These are phyloP conservation scores for Corinectria fuckeliana DNA, from an alignment of 2,329 filamentous ascomycete genomes.

Conservation along the genomic window DNA sequence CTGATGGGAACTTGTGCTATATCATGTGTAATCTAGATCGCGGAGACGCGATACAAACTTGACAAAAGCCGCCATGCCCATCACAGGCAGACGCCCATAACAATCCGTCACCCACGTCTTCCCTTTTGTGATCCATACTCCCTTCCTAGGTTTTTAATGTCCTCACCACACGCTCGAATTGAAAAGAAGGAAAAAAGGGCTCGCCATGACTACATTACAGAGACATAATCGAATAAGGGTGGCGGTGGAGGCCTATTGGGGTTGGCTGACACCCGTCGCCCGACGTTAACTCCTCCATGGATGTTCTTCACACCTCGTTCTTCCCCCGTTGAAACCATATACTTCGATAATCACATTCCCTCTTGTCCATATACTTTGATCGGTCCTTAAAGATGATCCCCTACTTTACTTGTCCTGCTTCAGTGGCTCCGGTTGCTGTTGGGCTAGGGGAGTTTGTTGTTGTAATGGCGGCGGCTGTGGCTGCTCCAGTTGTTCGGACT, in stretches of 20 bases:
- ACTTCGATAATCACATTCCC: slow-evolving; percentile 12
- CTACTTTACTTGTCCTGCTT: slow-evolving; percentile 16
- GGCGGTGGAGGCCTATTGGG: slow-evolving; percentile 5
- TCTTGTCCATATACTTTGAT: slow-evolving; percentile 1
- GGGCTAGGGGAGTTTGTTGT: slow-evolving; percentile 4
- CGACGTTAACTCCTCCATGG: slow-evolving; percentile 20
- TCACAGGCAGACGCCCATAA: not conserved
- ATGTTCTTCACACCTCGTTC: slow-evolving; percentile 18
- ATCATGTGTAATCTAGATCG: slow-evolving; percentile 5
- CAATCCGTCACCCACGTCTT: slow-evolving; percentile 13
- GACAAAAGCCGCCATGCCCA: not conserved
- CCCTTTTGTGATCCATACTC: slow-evolving; percentile 32
- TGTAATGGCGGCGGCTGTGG: slow-evolving; percentile 8
- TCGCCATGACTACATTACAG: slow-evolving; percentile 34
- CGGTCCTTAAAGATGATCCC: slow-evolving; percentile 1
- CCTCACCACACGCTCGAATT: slow-evolving; percentile 31
- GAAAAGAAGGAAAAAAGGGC: slow-evolving; percentile 20
- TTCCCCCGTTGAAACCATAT: slow-evolving; percentile 20
- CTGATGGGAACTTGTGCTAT: not conserved
- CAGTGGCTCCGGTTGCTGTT: slow-evolving; percentile 2
- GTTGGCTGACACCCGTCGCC: slow-evolving; percentile 19
- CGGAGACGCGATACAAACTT: not conserved
- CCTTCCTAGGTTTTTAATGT: slow-evolving; percentile 29
- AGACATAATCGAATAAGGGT: slow-evolving; percentile 33
- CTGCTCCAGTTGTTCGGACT: slow-evolving; percentile 2